phyloP scores from a whole-genome alignment of 2,329 filamentous ascomycete species.

The Plenodomus tracheiphilus region DNA sequence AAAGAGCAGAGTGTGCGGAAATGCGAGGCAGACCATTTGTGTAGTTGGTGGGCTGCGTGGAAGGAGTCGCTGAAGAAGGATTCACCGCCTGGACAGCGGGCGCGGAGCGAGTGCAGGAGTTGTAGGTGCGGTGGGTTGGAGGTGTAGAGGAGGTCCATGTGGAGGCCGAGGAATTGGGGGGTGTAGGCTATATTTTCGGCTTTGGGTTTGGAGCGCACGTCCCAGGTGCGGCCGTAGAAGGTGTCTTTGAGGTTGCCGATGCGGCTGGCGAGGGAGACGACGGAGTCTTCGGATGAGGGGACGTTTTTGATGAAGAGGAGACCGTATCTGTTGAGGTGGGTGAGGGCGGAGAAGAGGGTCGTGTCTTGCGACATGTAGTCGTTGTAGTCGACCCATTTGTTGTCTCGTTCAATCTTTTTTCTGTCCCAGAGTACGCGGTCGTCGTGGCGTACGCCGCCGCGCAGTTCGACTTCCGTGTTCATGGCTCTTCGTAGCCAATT shows the following conservation, averaged over 20 bases:
- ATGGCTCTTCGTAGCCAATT: slow-evolving; percentile 37
- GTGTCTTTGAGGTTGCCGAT: slow-evolving; percentile 82
- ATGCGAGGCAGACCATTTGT: slow-evolving; percentile 18
- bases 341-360: slow-evolving; percentile 64
- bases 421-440: slow-evolving; percentile 52
- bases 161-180: slow-evolving; percentile 76
- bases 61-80: slow-evolving; percentile 84
- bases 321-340: slow-evolving; percentile 67
- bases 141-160: slow-evolving; percentile 93
- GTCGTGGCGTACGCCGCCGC: slow-evolving; percentile 41
- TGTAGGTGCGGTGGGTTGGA: slow-evolving; percentile 78
- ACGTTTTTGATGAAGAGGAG: slow-evolving; percentile 77
- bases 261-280: slow-evolving; percentile 68
- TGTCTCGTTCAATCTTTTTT: slow-evolving; percentile 50
- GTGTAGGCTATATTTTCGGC: slow-evolving; percentile 94
- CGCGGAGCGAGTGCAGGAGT: slow-evolving; percentile 85
- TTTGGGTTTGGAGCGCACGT: slow-evolving; percentile 78
- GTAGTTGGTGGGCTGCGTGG: slow-evolving; percentile 57
- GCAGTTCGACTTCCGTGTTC: slow-evolving; percentile 36
- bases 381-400: slow-evolving; percentile 66
- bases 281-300: slow-evolving; percentile 66
- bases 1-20: slow-evolving; percentile 50
- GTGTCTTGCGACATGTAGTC: slow-evolving; percentile 68
- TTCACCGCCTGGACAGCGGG: slow-evolving; percentile 76
- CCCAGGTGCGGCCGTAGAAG: slow-evolving; percentile 90